Percentiles rank a stretch among this genome's conserved stretches.
Evolutionary conservation across 768 basidiomycete genomes (phyloP).

Genomic region (Pleurotus salmoneostramineus): DNA sequence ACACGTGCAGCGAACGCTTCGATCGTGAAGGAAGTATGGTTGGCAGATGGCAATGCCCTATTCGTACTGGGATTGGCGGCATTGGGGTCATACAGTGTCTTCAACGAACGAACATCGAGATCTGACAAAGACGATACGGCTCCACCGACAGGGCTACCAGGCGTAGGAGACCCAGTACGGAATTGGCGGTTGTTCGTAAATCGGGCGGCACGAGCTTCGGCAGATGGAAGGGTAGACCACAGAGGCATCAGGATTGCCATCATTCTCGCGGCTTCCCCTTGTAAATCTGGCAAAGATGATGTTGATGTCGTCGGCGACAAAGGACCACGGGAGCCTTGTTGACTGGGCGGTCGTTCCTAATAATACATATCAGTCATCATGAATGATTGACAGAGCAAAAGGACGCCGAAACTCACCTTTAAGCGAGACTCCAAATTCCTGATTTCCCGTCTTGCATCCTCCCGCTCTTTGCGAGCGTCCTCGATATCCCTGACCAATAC

Average conservation of each 20-base stretch:
- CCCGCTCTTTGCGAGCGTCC: conserved; percentile 45
- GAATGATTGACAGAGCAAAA: background rate
- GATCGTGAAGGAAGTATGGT: conserved; percentile 32
- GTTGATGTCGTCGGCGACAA: conserved; percentile 11
- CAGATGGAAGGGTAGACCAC: conserved; percentile 82
- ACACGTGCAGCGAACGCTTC: conserved; percentile 78
- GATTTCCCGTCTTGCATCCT: conserved; percentile 40
- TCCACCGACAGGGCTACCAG: conserved; percentile 25
- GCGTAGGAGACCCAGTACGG: conserved; percentile 46
- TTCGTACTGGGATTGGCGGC: conserved; percentile 12
- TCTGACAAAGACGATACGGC: conserved; percentile 61
- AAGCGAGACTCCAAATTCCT: conserved; percentile 32
- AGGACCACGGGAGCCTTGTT: conserved; percentile 3
- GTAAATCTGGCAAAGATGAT: conserved; percentile 17
- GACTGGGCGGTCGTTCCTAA: conserved; percentile 12
- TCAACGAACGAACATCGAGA: conserved; percentile 83
- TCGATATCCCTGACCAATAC: conserved; percentile 49
- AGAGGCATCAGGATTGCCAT: conserved; percentile 63
- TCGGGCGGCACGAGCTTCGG: conserved; percentile 73
- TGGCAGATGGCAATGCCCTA: conserved; percentile 18
- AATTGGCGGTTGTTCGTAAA: conserved; percentile 44
- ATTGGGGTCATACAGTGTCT: conserved; percentile 61
- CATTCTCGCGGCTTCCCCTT: conserved; percentile 49
- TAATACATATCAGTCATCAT: background rate
- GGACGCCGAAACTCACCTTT: conserved; percentile 23